phyloP scores from a whole-genome alignment of 176 grass and related monocot genomes.

The Pharus latifolius region DNA sequence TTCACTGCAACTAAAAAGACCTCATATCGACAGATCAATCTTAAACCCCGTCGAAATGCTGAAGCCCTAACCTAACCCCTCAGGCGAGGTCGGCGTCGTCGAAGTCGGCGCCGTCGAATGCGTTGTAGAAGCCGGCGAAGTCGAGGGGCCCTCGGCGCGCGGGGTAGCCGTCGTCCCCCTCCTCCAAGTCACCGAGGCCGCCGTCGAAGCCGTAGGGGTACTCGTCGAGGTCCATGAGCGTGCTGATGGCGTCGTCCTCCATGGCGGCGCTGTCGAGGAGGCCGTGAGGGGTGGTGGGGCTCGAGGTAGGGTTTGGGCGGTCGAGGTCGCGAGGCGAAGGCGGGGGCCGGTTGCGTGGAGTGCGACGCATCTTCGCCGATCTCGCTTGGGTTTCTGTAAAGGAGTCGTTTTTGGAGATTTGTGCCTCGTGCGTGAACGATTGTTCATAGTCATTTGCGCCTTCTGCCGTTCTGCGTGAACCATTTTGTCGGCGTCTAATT shows the following conservation, averaged over 20 bases:
- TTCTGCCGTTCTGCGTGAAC: too few relatives aligned
- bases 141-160: conserved; percentile 4
- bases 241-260: conserved; percentile 38
- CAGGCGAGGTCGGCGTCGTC: conserved; percentile 42
- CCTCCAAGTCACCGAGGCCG: conserved; percentile 31
- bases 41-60: too few relatives aligned
- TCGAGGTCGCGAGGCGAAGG: too few relatives aligned
- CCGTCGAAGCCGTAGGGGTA: conserved; percentile 22
- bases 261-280: neutral
- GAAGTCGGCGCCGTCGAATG: conserved; percentile 49
- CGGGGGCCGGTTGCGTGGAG: too few relatives aligned
- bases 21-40: neutral
- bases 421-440: too few relatives aligned
- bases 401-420: too few relatives aligned
- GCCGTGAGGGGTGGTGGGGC: neutral
- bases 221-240: conserved; percentile 56
- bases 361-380: too few relatives aligned
- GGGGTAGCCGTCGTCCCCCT: conserved; percentile 2
- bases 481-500: too few relatives aligned
- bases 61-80: too few relatives aligned
- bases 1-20: neutral
- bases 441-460: too few relatives aligned
- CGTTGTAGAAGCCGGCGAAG: conserved; percentile 37
- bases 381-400: too few relatives aligned
- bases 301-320: conserved; percentile 18